phyloP scores from a whole-genome alignment of 768 basidiomycete genomes.

The Pleurotus pulmonarius region DNA sequence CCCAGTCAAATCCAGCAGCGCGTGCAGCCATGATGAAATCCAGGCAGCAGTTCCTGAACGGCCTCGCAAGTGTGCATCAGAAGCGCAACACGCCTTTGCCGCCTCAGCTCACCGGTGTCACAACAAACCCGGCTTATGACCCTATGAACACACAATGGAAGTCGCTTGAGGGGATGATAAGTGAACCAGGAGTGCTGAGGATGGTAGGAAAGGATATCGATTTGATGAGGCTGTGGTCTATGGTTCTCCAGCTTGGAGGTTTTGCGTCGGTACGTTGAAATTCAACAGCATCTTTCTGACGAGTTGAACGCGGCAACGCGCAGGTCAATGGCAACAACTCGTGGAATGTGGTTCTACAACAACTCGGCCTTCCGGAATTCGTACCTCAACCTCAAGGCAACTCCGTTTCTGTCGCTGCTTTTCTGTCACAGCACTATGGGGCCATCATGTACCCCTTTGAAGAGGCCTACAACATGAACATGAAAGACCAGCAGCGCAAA shows the following conservation, averaged over 20 bases:
- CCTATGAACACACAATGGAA: slow-evolving; percentile 61
- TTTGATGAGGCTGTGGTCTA: slow-evolving; percentile 68
- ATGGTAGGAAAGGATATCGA: slow-evolving; percentile 74
- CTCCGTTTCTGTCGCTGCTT: slow-evolving; percentile 41
- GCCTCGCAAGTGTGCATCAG: slow-evolving; percentile 58
- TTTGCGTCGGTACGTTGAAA: slow-evolving; percentile 47
- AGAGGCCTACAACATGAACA: slow-evolving; percentile 59
- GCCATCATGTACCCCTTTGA: slow-evolving; percentile 69
- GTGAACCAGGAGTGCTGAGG: slow-evolving; percentile 60
- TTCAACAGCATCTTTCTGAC: slow-evolving; percentile 10
- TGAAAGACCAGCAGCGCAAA: slow-evolving; percentile 58
- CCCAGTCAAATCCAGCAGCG: slow-evolving; percentile 29
- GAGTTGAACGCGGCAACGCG: slow-evolving; percentile 4
- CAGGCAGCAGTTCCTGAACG: slow-evolving; percentile 56
- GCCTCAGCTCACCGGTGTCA: slow-evolving; percentile 64
- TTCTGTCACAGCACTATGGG: slow-evolving; percentile 59
- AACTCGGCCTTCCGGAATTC: slow-evolving; percentile 61
- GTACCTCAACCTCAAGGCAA: slow-evolving; percentile 41
- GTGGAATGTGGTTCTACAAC: slow-evolving; percentile 52
- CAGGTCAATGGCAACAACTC: slow-evolving; percentile 48
- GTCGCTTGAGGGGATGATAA: slow-evolving; percentile 52
- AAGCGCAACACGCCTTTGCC: slow-evolving; percentile 65
- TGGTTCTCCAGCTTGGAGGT: slow-evolving; percentile 61
- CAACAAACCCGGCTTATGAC: slow-evolving; percentile 53
- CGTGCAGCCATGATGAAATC: slow-evolving; percentile 32